Base-by-base conservation (phyloP, 257 asterid species). In the Salvia rosmarinus region DNA sequence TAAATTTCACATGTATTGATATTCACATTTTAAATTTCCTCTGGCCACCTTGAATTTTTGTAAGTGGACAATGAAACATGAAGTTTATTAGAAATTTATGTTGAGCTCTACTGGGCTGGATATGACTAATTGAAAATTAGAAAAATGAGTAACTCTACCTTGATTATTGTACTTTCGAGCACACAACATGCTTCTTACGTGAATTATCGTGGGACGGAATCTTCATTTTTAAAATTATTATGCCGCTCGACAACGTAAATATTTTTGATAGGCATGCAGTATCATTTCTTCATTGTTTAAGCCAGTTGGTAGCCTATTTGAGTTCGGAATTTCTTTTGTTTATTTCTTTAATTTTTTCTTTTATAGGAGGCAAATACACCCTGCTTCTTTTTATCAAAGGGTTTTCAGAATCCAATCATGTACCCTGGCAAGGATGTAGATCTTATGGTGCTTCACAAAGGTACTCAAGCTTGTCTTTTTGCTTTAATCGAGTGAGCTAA, bases 341-440 rank as follows among this genome's bases (percentile, higher is more conserved):
- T 40, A 40, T 63, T 44, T 65, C 28, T 30, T 65, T 49, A 6
- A 6, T n/a, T 5, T 67, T 72, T 50, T 44, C 28, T 59, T 17
- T 46, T 17, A 2, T 76, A 84, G 98, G 76, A 79, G 80, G 75
- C 58, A 70, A 78, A 77, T 46, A 73, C 70, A 47, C 81, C 95
- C 47, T 87, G 83, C 86, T 79, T 80, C 76, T 58, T 92, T 75
- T 74, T 87, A 73, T 89, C 87, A 70, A 80, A 77, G 81, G 97
- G 89, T 63, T 80, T 83, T 68, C 80, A 80, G 74, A 83, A 82
- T 75, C 90, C 91, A 47, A 43, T 77, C 54, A 66, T 86, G 80
- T 85, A 72, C 82, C 79, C 78, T 49, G 87, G 72, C 55, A 71
- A 75, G 75, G 88, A 85, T 65, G 81, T 71, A 5, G 85, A 86